Evolutionary conservation across 148 eudicot genomes (phyloP).

Genomic region (Amaranthus hypochondriacus): DNA sequence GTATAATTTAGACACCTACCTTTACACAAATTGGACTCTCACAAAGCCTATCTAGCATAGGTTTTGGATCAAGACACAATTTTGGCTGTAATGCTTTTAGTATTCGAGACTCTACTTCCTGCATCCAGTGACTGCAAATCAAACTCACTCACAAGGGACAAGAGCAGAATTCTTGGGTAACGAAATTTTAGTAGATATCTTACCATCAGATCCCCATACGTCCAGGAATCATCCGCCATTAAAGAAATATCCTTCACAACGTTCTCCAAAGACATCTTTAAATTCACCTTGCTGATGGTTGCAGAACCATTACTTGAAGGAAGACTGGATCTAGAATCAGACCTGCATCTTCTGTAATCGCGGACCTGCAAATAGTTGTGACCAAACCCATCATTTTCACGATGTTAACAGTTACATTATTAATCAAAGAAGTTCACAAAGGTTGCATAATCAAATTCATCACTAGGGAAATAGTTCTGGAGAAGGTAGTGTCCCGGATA

Average conservation of each 20-base stretch:
- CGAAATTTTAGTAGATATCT: neutral
- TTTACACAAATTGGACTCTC: conserved; percentile 38
- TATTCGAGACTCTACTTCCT: conserved; percentile 97
- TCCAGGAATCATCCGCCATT: conserved; percentile 81
- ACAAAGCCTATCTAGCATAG: conserved; percentile 72
- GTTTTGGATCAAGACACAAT: conserved; percentile 79
- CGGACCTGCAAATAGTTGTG: conserved; percentile 53
- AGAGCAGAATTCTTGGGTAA: neutral
- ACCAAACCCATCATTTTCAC: conserved; percentile 10
- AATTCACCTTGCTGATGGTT: conserved; percentile 48
- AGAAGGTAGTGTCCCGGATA: neutral
- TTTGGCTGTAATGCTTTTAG: conserved; percentile 84
- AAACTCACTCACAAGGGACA: conserved; percentile 12
- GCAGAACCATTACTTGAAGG: conserved; percentile 48
- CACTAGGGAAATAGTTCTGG: neutral
- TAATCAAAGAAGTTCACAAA: neutral
- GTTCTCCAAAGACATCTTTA: conserved; percentile 90
- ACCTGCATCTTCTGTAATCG: conserved; percentile 66
- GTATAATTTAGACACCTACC: conserved; percentile 32
- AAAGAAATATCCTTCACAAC: conserved; percentile 89
- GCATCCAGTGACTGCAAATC: conserved; percentile 18
- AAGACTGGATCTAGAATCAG: conserved; percentile 39
- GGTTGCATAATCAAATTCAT: neutral
- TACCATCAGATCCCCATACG: conserved; percentile 98
- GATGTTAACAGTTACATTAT: neutral